Evolutionary conservation across 305 asterid species (phyloP).

Genomic region (Fraxinus floribunda): DNA sequence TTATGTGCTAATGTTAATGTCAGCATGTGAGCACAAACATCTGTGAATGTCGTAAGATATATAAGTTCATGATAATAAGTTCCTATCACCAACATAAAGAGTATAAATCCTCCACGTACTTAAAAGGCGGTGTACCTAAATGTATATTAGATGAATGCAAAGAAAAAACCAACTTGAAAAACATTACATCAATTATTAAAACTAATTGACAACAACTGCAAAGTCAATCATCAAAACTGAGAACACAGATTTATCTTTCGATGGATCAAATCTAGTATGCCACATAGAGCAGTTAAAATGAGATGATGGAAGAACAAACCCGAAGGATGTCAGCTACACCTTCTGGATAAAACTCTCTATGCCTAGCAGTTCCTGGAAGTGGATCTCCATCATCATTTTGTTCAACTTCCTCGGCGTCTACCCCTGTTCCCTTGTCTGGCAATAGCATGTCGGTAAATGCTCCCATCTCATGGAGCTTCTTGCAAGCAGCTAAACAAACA

Average conservation of each 20-base stretch:
- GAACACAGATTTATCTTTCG: background rate
- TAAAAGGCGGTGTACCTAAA: background rate
- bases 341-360: conserved; percentile 99
- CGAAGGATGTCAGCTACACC: conserved; percentile 90
- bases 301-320: conserved; percentile 51
- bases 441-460: conserved; percentile 98
- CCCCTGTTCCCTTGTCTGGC: conserved; percentile 95
- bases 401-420: conserved; percentile 68
- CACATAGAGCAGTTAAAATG: conserved; percentile 18
- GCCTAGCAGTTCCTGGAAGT: conserved; percentile 97
- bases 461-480: conserved; percentile 99
- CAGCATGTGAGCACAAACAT: background rate
- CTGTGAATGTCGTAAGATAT: background rate
- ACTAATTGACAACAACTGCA: background rate
- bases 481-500: conserved; percentile 98
- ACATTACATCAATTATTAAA: background rate
- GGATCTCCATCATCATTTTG: conserved; percentile 91
- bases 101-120: background rate
- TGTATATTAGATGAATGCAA: background rate
- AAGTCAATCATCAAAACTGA: conserved; percentile 16
- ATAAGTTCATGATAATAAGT: background rate
- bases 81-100: background rate
- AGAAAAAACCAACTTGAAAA: background rate
- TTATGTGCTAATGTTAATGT: background rate
- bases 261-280: background rate